phyloP scores from a whole-genome alignment of 2,329 filamentous ascomycete species.

The Neodidymelliopsis sp. region DNA sequence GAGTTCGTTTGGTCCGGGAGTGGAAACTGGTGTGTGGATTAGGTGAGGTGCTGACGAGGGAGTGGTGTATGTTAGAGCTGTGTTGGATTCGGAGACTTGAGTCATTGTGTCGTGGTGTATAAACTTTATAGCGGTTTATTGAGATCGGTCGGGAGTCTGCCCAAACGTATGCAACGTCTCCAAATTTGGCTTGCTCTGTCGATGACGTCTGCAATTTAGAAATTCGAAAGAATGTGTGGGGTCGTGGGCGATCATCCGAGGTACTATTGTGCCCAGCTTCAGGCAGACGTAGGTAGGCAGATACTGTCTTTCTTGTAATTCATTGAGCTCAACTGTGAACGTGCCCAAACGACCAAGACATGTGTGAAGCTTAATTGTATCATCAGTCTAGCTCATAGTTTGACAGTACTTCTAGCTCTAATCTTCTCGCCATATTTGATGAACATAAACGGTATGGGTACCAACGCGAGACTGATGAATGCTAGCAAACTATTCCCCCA shows the following conservation, averaged over 20 bases:
- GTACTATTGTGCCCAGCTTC: no score
- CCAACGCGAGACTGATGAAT: constrained; percentile 39
- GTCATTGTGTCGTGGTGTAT: neutral
- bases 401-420: constrained; percentile 38
- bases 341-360: no score
- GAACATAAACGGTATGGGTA: constrained; percentile 49
- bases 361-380: neutral
- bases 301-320: no score
- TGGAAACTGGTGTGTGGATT: constrained; percentile 24
- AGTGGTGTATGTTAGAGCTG: constrained; percentile 36
- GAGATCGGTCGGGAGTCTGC: no score
- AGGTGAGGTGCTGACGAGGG: constrained; percentile 36
- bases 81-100: constrained; percentile 31
- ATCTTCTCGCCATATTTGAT: constrained; percentile 46
- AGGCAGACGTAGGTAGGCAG: no score
- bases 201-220: neutral
- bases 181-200: no score
- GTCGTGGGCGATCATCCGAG: constrained; percentile 9
- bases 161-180: no score
- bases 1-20: constrained; percentile 32
- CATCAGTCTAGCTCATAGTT: constrained; percentile 5
- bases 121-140: neutral
- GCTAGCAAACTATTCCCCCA: constrained; percentile 51
- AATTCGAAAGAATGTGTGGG: neutral
- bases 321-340: no score